Base-by-base conservation (phyloP, 2,329 filamentous ascomycete species). In the Periconia macrospinosa region DNA sequence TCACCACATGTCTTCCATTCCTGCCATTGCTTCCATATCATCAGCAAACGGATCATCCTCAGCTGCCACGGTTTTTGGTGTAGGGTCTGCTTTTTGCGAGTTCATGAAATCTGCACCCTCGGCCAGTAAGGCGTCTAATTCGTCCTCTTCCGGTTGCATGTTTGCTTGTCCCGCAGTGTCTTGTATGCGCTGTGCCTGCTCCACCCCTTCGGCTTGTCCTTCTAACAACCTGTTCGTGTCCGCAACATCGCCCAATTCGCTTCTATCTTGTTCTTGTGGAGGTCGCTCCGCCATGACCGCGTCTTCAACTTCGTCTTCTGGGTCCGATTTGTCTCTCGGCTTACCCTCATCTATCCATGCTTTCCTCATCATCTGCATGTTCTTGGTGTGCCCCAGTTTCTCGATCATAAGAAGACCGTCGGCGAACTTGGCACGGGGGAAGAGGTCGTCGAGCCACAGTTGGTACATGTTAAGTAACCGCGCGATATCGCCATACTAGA, bases 371-470 rank as follows among this genome's bases (percentile, higher is more conserved):
- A 85, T 82, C 59, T 90, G 84, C 70, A 97, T 82, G 14, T 82
- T 80, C 69, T 90, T 92, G 64, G 88, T 91, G 74, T 97, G 94
- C 1, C 94, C 94, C 0, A 91, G 81, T 75, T 96, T 97, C 73
- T 99, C 94, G 2, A 97, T 90, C 79, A 97, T 96, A 40, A 82
- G 78, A 7, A 97, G 79, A 2, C 90, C 94, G 67, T 99, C 94
- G 45, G 90, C 83, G 67, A 99, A 99, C 67, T 92, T 93, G 6
- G 93, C 94, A 68, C 95, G 92, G 13, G 94, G 94, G 68, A 92
- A 99, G 13, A 99, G 80, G 68, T 97, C 92, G 74, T 99, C 93
- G 1, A 99, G 88, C 94, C 94, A 99, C 52, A 96, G 76, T 71
- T 97, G 94, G 70, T 97, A 99, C 70, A 95, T 90, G 20, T 90